phyloP scores from a whole-genome alignment of 129 eudicot species.

The Pulicaria dysenterica region DNA sequence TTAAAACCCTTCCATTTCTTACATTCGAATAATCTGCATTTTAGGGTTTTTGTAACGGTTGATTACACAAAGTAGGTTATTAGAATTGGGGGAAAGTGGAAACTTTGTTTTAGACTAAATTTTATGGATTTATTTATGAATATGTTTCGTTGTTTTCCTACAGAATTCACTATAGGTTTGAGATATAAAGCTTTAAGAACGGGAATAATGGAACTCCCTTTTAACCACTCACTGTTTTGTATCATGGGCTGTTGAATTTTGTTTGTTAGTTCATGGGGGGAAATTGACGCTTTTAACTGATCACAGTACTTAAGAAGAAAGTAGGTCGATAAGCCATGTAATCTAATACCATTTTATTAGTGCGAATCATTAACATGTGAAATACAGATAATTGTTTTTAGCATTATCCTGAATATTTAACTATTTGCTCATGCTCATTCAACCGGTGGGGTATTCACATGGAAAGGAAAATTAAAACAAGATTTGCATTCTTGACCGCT shows the following conservation, averaged over 20 bases:
- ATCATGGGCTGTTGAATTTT: too few species aligned
- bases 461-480: neutral
- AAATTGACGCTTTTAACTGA: too few species aligned
- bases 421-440: neutral
- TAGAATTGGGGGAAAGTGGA: conserved; percentile 2
- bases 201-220: too few species aligned
- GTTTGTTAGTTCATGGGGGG: too few species aligned
- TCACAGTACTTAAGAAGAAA: neutral
- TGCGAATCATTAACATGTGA: conserved; percentile 3
- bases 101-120: neutral
- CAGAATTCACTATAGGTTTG: too few species aligned
- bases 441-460: neutral
- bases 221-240: too few species aligned
- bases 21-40: neutral
- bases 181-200: too few species aligned
- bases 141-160: neutral
- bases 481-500: too few species aligned
- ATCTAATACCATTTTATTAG: neutral
- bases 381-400: conserved; percentile 5
- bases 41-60: conserved; percentile 18
- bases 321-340: neutral
- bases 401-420: neutral
- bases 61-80: conserved; percentile 5
- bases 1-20: neutral
- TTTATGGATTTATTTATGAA: neutral